Conservation (phyloP, 1,284 basidiomycete genomes). For the Ceratobasidium sp. region DNA sequence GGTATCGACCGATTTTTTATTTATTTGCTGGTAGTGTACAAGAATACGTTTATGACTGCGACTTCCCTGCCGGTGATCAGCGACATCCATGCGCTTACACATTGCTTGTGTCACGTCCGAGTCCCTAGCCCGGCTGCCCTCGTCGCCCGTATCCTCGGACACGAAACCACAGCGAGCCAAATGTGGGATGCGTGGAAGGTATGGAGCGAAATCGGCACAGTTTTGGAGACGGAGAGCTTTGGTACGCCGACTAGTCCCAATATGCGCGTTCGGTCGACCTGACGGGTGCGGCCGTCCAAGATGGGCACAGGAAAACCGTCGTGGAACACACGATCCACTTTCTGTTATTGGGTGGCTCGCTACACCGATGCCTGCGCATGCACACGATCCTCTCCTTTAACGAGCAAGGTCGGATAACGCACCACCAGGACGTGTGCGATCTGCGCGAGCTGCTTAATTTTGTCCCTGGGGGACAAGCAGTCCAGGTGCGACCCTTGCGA, state of each 20-base stretch:
- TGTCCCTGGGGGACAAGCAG: slow-evolving; percentile 41
- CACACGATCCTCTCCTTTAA: slow-evolving; percentile 44
- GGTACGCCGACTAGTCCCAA: slow-evolving; percentile 35
- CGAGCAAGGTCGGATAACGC: slow-evolving; percentile 42
- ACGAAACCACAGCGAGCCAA: slow-evolving; percentile 25
- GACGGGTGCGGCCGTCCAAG: neutral
- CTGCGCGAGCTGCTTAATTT: slow-evolving; percentile 32
- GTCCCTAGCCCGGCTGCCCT: slow-evolving; percentile 29
- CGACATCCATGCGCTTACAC: slow-evolving; percentile 42
- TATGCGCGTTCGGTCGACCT: neutral
- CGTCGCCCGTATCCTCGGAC: slow-evolving; percentile 27
- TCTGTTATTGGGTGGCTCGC: slow-evolving; percentile 20
- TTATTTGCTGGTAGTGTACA: slow-evolving; percentile 23
- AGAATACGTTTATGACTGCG: slow-evolving; percentile 41
- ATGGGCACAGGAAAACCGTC: slow-evolving; percentile 39
- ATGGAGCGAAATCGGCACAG: slow-evolving; percentile 44
- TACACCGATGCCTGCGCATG: slow-evolving; percentile 35
- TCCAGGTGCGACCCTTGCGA: slow-evolving; percentile 24
- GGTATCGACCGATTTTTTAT: neutral
- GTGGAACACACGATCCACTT: slow-evolving; percentile 39
- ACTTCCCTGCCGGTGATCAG: slow-evolving; percentile 34
- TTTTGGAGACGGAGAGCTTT: slow-evolving; percentile 43
- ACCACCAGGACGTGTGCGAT: slow-evolving; percentile 40
- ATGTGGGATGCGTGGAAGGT: slow-evolving; percentile 45
- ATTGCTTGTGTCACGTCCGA: slow-evolving; percentile 18